Conservation (phyloP, 1,139 yeast genomes). For the Ashbya aceris region DNA sequence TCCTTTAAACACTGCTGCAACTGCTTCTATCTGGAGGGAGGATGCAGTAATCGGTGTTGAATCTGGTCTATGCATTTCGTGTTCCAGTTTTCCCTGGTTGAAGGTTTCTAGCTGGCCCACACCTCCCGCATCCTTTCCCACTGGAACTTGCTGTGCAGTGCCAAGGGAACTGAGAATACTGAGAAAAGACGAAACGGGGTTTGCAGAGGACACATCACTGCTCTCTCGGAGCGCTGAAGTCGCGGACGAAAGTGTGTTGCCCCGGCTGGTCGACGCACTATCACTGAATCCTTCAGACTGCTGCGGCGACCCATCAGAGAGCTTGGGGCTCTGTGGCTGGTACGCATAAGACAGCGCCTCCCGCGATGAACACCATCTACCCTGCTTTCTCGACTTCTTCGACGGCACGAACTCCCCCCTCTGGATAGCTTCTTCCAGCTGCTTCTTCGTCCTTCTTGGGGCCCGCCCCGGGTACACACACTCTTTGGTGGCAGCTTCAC, state of each 20-base stretch:
- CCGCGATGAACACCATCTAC: background rate
- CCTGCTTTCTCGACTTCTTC: conserved; percentile 9
- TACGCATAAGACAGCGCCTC: background rate
- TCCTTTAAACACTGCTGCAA: conserved; percentile 25
- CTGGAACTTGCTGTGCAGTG: background rate
- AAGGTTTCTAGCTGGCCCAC: background rate
- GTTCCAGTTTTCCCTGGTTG: conserved; percentile 12
- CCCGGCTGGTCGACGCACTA: background rate
- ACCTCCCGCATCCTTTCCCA: background rate
- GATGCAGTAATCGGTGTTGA: conserved; percentile 25
- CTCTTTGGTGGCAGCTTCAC: conserved; percentile 32
- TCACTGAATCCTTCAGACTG: background rate
- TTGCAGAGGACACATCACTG: background rate
- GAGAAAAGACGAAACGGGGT: background rate
- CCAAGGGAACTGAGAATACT: background rate
- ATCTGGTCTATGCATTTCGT: conserved; percentile 13
- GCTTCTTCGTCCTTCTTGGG: conserved; percentile 34
- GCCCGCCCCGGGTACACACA: conserved; percentile 40
- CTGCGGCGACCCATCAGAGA: background rate
- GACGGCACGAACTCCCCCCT: conserved; percentile 19
- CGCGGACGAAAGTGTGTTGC: background rate
- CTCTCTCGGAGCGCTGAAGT: background rate
- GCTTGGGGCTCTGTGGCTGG: background rate
- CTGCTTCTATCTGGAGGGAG: conserved; percentile 22
- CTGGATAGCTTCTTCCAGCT: conserved; percentile 24